phyloP scores from a whole-genome alignment of 495 filamentous ascomycete species.

The Daldinia grandis region DNA sequence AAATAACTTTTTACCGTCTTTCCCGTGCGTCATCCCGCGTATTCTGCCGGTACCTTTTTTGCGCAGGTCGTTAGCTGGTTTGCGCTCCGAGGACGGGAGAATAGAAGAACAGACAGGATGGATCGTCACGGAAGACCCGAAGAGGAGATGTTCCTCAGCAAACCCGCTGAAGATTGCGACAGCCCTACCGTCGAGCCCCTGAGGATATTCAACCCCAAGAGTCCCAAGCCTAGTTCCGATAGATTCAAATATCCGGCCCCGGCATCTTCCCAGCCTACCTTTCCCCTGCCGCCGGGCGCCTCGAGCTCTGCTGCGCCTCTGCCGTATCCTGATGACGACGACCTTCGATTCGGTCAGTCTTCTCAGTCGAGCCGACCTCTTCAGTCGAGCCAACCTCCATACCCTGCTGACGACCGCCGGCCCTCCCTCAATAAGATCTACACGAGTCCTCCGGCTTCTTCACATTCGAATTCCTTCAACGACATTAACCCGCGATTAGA shows the following conservation, averaged over 20 bases:
- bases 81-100: conserved; percentile 30
- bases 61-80: conserved; percentile 25
- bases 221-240: conserved; percentile 59
- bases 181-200: conserved; percentile 84
- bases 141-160: conserved; percentile 80
- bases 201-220: conserved; percentile 79
- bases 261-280: conserved; percentile 55
- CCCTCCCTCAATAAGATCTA: conserved; percentile 48
- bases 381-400: conserved; percentile 54
- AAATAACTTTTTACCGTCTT: conserved; percentile 35
- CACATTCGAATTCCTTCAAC: conserved; percentile 44
- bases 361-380: conserved; percentile 51
- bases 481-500: conserved; percentile 56
- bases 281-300: conserved; percentile 67
- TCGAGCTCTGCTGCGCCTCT: conserved; percentile 71
- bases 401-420: conserved; percentile 57
- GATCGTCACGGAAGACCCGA: conserved; percentile 64
- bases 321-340: conserved; percentile 81
- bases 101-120: conserved; percentile 49
- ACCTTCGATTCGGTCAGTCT: conserved; percentile 51
- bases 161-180: conserved; percentile 63
- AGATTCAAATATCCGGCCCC: conserved; percentile 60
- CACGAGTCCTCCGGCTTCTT: conserved; percentile 48
- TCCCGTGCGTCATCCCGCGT: conserved; percentile 41
- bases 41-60: conserved; percentile 21